Base-by-base conservation (phyloP, 1,284 basidiomycete species). In the Volvariella surrecta region DNA sequence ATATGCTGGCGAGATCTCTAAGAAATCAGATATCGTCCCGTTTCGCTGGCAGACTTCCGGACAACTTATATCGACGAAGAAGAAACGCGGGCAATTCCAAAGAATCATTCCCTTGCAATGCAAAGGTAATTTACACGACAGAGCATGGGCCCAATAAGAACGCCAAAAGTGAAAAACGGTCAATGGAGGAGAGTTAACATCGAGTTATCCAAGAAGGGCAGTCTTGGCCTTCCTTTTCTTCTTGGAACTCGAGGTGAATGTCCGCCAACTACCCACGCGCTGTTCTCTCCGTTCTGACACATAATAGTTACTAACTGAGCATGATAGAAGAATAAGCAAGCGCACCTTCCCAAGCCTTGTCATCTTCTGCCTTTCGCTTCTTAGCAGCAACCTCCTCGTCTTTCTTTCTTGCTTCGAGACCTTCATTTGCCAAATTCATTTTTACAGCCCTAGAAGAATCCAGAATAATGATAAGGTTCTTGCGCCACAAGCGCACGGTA, bases 371-470 rank as follows among this genome's bases (percentile, higher is more conserved):
- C 56, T 89, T 90, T 45, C 86, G 73, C 60, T 90, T 90, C 66
- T 62, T 81, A 13, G 74, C 52, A 15, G 67, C 61, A n/a, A 82
- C 69, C 52, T 89, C 86, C 45, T 87, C 86, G 45, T 90, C 86
- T 59, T 89, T 89, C 68, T 82, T 86, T 52, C 77, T 72, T 7
- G 87, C 87, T 57, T 90, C 86, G 2, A 88, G 63, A 10, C 86
- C 87, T 60, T 90, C 87, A 52, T 90, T 90, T 2, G 87, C 87
- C 39, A 89, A 62, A 55, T 89, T 89, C 79, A 89, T 80, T 66
- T 89, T 89, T 51, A 89, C 63, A 2, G 86, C 85, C 55, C 86
- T 89, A 48, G n/a, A 42, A 18, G 39, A 38, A 43, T 13, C 22
- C 46, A 40, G 28, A 28, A 6, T 6, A 6, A 11, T 28, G 24